These are phyloP conservation scores for Cylindrotheca closterium DNA, from an alignment of 108 stramenopile species.

Conservation along the genomic window DNA sequence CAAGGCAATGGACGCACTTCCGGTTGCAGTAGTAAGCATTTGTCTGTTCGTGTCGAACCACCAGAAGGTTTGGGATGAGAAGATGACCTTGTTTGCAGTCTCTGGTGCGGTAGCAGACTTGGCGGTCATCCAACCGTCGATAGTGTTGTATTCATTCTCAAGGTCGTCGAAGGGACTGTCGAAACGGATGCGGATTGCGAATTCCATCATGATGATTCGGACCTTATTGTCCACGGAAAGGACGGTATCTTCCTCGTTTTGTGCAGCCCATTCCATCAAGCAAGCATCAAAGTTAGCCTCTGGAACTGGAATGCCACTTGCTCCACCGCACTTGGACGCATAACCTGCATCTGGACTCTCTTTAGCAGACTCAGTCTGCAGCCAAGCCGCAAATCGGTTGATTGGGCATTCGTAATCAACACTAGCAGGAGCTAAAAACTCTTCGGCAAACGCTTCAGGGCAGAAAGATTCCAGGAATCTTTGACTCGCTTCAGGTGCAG, in stretches of 20 bases:
- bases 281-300: slow-evolving; percentile 43
- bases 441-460: slow-evolving; percentile 31
- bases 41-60: slow-evolving; percentile 57
- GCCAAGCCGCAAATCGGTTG: slow-evolving; percentile 44
- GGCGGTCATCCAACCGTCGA: slow-evolving; percentile 40
- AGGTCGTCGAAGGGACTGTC: slow-evolving; percentile 35
- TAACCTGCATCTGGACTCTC: slow-evolving; percentile 17
- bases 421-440: slow-evolving; percentile 21
- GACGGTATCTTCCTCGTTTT: slow-evolving; percentile 10
- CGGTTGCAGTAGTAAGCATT: slow-evolving; percentile 37
- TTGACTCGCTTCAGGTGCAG: slow-evolving; percentile 36
- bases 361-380: slow-evolving; percentile 27
- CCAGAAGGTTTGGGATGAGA: slow-evolving; percentile 38
- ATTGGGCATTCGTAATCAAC: slow-evolving; percentile 40
- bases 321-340: slow-evolving; percentile 36
- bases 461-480: slow-evolving; percentile 39
- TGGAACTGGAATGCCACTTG: slow-evolving; percentile 36
- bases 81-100: slow-evolving; percentile 25
- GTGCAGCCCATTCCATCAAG: slow-evolving; percentile 39
- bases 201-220: slow-evolving; percentile 27
- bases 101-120: slow-evolving; percentile 23
- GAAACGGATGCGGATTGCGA: slow-evolving; percentile 25
- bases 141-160: slow-evolving; percentile 38
- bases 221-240: slow-evolving; percentile 34
- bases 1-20: slow-evolving; percentile 39